Conservation (phyloP, 192 early-diverging fungal genomes). For the Haplosporangium gracile region DNA sequence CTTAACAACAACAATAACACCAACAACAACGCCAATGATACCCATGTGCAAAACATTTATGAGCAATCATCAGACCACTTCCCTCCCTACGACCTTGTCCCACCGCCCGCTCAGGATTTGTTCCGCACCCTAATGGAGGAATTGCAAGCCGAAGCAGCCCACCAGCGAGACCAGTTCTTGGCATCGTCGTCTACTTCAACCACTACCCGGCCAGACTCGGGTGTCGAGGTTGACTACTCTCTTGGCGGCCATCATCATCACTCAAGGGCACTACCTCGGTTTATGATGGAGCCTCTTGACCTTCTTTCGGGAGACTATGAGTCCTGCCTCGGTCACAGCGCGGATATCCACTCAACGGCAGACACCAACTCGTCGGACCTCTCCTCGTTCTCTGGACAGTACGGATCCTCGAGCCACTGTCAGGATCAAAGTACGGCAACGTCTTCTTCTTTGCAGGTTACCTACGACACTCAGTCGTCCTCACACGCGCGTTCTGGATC, state of each 20-base stretch:
- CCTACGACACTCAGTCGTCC: background rate
- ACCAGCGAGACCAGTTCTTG: conserved; percentile 40
- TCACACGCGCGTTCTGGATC: background rate
- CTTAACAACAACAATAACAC: background rate
- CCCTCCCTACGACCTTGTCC: conserved; percentile 26
- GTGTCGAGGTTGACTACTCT: conserved; percentile 5
- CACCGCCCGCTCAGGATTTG: conserved; percentile 49
- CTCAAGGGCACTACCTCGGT: conserved; percentile 15
- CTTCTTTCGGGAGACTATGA: conserved; percentile 39
- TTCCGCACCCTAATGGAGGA: conserved; percentile 54
- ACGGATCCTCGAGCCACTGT: background rate
- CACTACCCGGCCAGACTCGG: conserved; percentile 10
- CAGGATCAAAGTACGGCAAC: background rate
- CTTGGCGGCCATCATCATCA: conserved; percentile 15
- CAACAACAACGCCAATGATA: background rate
- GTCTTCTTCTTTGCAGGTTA: background rate
- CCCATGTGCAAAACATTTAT: conserved; percentile 14
- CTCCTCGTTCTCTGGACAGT: conserved; percentile 4
- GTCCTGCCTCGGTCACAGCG: conserved; percentile 15
- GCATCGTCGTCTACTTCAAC: conserved; percentile 12
- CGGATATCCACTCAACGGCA: background rate
- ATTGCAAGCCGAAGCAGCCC: conserved; percentile 42
- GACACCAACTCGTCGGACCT: background rate
- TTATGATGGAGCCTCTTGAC: conserved; percentile 48
- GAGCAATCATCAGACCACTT: conserved; percentile 23